Evolutionary conservation across 805 yeast genomes (phyloP).

Genomic region (Nadsonia fulvescens): DNA sequence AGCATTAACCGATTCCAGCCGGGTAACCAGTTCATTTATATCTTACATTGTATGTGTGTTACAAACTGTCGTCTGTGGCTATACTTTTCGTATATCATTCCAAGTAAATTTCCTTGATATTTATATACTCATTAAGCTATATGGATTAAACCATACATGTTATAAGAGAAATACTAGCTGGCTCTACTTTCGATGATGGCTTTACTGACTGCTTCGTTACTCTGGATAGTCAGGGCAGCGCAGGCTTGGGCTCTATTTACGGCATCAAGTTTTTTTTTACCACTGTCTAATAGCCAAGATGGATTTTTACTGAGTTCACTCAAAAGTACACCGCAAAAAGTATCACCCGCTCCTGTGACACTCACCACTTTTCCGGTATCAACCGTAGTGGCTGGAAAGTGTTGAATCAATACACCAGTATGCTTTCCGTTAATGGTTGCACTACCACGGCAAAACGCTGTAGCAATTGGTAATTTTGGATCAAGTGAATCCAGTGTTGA

Average conservation of each 20-base stretch:
- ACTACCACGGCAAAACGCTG: too few species aligned
- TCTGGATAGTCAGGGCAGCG: constrained; percentile 19
- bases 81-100: too few species aligned
- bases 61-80: too few species aligned
- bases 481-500: constrained; percentile 9
- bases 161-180: too few species aligned
- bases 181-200: too few species aligned
- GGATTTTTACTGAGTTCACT: constrained; percentile 21
- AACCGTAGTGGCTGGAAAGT: constrained; percentile 29
- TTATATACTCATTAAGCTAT: too few species aligned
- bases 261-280: constrained; percentile 14
- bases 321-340: constrained; percentile 48
- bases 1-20: too few species aligned
- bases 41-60: too few species aligned
- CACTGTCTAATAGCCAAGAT: constrained; percentile 18
- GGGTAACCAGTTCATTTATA: too few species aligned
- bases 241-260: constrained; percentile 20
- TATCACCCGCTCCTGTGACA: constrained; percentile 85
- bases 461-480: constrained; percentile 1
- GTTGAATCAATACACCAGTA: constrained; percentile 44
- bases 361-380: constrained; percentile 28
- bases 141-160: too few species aligned
- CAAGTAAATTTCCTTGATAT: too few species aligned
- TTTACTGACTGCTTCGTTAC: constrained; percentile 16
- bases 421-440: constrained; percentile 6